Evolutionary conservation across 2,329 filamentous ascomycete species (phyloP).

Genomic region (Trichophyton equinum): DNA sequence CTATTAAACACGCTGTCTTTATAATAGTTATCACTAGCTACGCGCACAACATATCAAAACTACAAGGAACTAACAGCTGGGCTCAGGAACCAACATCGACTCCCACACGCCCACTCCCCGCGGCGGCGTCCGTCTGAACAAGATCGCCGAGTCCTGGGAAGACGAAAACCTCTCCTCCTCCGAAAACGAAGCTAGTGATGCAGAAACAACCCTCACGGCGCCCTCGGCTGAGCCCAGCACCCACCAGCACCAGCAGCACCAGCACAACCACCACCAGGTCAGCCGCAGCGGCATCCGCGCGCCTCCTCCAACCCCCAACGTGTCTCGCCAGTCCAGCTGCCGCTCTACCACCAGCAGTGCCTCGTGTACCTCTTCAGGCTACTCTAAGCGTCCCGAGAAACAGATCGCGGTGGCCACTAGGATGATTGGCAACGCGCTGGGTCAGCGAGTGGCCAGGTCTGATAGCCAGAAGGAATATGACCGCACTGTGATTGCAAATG

Average conservation of each 20-base stretch:
- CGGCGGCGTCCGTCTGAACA: not conserved
- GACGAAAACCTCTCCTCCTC: slow-evolving; percentile 48
- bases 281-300: slow-evolving; percentile 15
- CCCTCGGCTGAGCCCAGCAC: slow-evolving; percentile 18
- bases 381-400: slow-evolving; percentile 59
- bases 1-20: not conserved
- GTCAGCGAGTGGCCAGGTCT: slow-evolving; percentile 67
- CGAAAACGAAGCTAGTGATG: slow-evolving; percentile 23
- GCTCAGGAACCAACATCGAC: not conserved
- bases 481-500: slow-evolving; percentile 66
- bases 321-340: slow-evolving; percentile 24
- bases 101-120: not conserved
- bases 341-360: slow-evolving; percentile 6
- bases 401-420: slow-evolving; percentile 81
- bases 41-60: too few species aligned
- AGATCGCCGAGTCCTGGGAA: slow-evolving; percentile 62
- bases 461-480: slow-evolving; percentile 87
- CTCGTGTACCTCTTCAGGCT: slow-evolving; percentile 8
- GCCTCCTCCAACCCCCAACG: slow-evolving; percentile 56
- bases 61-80: not conserved
- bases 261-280: too few species aligned
- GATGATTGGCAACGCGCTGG: slow-evolving; percentile 80
- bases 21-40: not conserved
- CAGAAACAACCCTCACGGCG: slow-evolving; percentile 17
- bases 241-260: slow-evolving; percentile 18